These are phyloP conservation scores for Entrophospora sp. DNA, from an alignment of 192 early-diverging fungal species.

Conservation along the genomic window DNA sequence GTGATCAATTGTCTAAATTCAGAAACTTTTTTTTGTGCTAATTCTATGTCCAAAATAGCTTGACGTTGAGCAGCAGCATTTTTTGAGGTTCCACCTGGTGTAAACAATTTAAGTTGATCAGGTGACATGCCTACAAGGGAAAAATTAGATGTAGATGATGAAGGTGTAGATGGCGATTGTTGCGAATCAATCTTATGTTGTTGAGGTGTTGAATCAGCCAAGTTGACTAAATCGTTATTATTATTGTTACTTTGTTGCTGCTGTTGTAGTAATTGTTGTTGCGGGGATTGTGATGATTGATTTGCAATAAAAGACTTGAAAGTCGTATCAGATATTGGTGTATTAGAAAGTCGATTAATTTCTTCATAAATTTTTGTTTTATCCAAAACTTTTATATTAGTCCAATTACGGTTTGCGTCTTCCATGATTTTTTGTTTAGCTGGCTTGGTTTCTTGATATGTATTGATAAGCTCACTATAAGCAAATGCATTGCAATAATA, in stretches of 20 bases:
- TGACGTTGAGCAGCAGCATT: background rate
- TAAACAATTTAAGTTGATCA: no score
- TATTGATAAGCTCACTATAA: background rate
- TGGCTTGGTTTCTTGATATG: background rate
- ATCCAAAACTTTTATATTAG: background rate
- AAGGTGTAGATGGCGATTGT: background rate
- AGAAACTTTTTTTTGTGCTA: background rate
- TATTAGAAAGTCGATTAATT: background rate
- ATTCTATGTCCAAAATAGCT: background rate
- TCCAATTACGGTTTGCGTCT: background rate
- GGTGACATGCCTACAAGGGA: no score
- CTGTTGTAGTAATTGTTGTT: no score
- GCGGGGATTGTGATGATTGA: no score
- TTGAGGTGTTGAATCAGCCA: no score
- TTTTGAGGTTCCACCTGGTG: constrained; percentile 7
- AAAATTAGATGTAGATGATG: no score
- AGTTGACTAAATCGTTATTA: no score
- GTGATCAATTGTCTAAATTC: background rate
- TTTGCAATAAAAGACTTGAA: no score
- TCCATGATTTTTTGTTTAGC: background rate
- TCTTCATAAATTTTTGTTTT: background rate
- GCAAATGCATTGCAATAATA: constrained; percentile 6
- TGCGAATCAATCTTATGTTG: no score
- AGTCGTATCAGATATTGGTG: background rate
- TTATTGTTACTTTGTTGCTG: no score